A percentile compares a stretch with the other conserved stretches of the same genome.
phyloP scores from a whole-genome alignment of 148 eudicot species.

The Cornus controversa region DNA sequence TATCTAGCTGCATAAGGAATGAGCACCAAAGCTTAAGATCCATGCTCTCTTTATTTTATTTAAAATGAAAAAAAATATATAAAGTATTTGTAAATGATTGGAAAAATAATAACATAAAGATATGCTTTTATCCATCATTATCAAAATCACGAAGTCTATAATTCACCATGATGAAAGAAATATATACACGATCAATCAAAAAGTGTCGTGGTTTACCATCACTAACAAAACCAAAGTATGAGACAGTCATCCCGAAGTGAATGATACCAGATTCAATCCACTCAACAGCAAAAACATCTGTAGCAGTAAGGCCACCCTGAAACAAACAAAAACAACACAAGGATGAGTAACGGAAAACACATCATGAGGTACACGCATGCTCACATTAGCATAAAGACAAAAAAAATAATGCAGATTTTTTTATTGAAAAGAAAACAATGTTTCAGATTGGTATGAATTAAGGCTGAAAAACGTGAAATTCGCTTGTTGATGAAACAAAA shows the following conservation, averaged over 20 bases:
- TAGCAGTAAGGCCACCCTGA: conserved; percentile 97
- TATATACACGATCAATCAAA: conserved; percentile 6
- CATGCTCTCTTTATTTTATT: no score
- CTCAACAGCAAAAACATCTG: conserved; percentile 95
- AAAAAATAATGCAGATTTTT: neutral
- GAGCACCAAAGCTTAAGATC: no score
- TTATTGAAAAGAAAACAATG: neutral
- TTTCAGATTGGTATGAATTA: neutral
- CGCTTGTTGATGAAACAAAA: neutral
- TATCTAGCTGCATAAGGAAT: no score
- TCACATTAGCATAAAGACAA: neutral
- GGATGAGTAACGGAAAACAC: neutral
- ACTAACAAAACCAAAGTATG: conserved; percentile 94
- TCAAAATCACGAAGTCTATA: no score
- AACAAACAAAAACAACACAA: conserved; percentile 22
- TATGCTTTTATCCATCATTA: no score
- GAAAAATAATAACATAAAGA: no score
- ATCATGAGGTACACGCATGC: neutral
- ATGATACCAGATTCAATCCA: conserved; percentile 86
- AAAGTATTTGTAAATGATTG: no score
- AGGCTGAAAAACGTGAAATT: neutral
- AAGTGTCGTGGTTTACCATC: conserved; percentile 63
- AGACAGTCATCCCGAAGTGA: conserved; percentile 89
- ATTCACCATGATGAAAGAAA: neutral
- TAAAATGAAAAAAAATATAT: no score